phyloP scores from a whole-genome alignment of 169 alveolate species.

The Plasmodium knowlesi region DNA sequence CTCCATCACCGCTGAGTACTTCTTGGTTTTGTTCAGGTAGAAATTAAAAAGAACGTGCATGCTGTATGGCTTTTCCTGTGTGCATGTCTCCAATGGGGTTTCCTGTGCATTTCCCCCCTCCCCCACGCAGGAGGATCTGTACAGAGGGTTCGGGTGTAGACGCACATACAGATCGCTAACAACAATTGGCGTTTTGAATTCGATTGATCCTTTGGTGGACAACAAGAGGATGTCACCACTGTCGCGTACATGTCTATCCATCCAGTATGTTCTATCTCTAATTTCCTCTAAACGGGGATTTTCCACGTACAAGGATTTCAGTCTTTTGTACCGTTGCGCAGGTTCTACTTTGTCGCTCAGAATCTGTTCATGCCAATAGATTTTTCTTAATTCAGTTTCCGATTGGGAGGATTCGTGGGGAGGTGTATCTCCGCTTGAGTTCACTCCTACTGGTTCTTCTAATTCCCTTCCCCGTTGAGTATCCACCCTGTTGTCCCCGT shows the following conservation, averaged over 20 bases:
- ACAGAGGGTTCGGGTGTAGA: conserved; percentile 24
- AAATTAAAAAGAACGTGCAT: conserved; percentile 46
- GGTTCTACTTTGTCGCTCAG: conserved; percentile 1
- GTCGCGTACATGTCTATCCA: background rate
- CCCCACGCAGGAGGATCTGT: conserved; percentile 12
- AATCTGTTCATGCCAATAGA: conserved; percentile 16
- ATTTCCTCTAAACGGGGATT: background rate
- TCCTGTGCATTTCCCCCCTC: background rate
- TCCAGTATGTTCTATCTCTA: background rate
- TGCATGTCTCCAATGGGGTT: background rate
- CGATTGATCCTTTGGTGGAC: conserved; percentile 27
- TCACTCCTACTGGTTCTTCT: background rate
- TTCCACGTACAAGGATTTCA: background rate
- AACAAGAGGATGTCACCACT: conserved; percentile 29
- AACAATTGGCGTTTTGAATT: conserved; percentile 36
- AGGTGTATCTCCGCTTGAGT: background rate
- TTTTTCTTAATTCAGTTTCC: background rate
- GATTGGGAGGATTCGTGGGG: background rate
- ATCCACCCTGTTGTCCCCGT: background rate
- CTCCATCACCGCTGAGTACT: conserved; percentile 21
- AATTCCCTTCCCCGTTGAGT: too few species aligned
- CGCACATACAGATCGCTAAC: conserved; percentile 36
- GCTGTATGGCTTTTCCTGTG: background rate
- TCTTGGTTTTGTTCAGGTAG: conserved; percentile 19
- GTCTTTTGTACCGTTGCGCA: conserved; percentile 16